Conservation (phyloP, 352 stramenopile genomes). For the Poterioochromonas sp. region DNA sequence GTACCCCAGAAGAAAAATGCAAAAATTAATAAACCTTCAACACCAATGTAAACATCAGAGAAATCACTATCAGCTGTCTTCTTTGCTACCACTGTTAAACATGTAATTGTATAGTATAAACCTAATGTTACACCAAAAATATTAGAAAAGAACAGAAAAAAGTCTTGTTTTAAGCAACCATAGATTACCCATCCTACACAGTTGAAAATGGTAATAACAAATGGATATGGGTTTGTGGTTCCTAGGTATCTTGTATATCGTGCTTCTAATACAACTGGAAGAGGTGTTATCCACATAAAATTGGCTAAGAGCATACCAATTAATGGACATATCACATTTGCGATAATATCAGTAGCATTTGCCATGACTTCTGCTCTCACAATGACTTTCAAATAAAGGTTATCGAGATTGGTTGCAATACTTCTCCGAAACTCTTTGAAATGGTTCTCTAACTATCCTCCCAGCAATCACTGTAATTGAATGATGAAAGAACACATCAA, state of each 20-base stretch:
- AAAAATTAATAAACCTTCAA: background rate
- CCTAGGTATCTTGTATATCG: background rate
- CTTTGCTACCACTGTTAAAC: background rate
- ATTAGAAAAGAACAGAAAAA: slow-evolving; percentile 24
- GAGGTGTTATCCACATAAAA: slow-evolving; percentile 15
- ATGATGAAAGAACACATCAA: no score
- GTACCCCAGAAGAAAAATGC: background rate
- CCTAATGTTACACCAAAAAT: slow-evolving; percentile 1
- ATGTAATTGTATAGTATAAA: slow-evolving; percentile 20
- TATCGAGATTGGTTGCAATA: no score
- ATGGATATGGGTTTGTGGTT: background rate
- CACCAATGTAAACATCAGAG: background rate
- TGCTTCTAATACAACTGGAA: background rate
- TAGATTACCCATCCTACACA: slow-evolving; percentile 19
- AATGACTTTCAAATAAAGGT: no score
- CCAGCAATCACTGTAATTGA: no score
- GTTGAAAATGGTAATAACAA: slow-evolving; percentile 6
- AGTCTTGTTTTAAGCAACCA: slow-evolving; percentile 19
- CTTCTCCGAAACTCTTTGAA: no score
- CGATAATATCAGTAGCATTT: background rate
- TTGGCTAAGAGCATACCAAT: background rate
- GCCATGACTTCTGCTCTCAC: no score
- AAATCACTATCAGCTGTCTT: background rate
- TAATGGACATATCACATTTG: background rate
- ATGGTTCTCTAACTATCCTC: no score